These are phyloP conservation scores for Amphibolis antarctica DNA, from an alignment of 106 monocot species.

Conservation along the genomic window DNA sequence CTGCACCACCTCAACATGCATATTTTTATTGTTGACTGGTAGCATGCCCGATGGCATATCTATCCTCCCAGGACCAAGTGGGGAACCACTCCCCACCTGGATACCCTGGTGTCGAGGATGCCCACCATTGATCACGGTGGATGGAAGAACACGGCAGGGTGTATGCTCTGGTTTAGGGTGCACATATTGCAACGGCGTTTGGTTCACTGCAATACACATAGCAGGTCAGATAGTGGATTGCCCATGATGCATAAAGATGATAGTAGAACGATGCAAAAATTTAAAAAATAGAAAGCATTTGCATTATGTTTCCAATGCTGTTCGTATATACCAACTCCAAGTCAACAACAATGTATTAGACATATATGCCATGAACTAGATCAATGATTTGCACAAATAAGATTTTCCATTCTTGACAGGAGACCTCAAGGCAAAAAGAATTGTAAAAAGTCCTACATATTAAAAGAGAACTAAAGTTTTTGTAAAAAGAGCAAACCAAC, in stretches of 20 bases:
- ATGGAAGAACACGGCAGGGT: conserved; percentile 39
- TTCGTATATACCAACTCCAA: too few species aligned
- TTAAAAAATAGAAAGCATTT: too few species aligned
- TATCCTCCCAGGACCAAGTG: conserved; percentile 23
- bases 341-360: too few species aligned
- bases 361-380: too few species aligned
- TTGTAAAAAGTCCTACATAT: too few species aligned
- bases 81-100: conserved; percentile 22
- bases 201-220: conserved; percentile 41
- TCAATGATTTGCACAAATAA: too few species aligned
- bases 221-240: not conserved
- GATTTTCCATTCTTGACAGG: too few species aligned
- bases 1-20: conserved; percentile 28
- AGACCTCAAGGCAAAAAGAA: too few species aligned
- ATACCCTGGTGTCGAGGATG: conserved; percentile 32
- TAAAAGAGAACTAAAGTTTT: too few species aligned
- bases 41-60: conserved; percentile 40
- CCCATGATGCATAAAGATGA: not conserved
- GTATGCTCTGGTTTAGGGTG: conserved; percentile 25
- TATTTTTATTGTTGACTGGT: conserved; percentile 24
- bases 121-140: conserved; percentile 38
- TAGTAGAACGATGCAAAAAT: not conserved
- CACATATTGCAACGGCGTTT: conserved; percentile 31
- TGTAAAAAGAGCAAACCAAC: too few species aligned
- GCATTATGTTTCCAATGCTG: too few species aligned